Conservation (phyloP, 768 basidiomycete genomes). For the Termitomyces sp. region DNA sequence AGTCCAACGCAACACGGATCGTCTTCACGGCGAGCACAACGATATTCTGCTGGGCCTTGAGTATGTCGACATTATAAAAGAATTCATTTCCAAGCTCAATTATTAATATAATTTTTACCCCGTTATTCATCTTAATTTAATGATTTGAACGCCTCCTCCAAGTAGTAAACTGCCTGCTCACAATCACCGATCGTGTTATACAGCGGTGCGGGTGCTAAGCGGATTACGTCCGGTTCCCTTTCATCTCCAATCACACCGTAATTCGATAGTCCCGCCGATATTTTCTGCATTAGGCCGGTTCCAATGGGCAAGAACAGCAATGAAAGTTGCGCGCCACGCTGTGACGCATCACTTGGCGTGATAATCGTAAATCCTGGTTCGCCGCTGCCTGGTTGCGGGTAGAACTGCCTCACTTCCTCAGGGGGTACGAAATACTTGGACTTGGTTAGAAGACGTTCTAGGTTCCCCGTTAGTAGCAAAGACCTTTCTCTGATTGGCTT, state of each 20-base stretch:
- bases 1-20: constrained; percentile 28
- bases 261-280: constrained; percentile 54
- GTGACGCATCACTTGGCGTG: constrained; percentile 64
- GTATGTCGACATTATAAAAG: constrained; percentile 40
- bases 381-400: constrained; percentile 17
- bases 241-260: constrained; percentile 90
- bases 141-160: constrained; percentile 53
- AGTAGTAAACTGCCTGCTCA: constrained; percentile 53
- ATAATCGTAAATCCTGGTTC: constrained; percentile 80
- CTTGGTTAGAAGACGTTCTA: constrained; percentile 57
- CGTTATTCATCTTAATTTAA: not conserved
- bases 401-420: constrained; percentile 24
- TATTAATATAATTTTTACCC: not conserved
- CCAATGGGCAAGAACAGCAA: constrained; percentile 67
- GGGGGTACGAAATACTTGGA: constrained; percentile 61
- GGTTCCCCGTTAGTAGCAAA: constrained; percentile 57
- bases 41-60: constrained; percentile 35
- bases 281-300: constrained; percentile 60
- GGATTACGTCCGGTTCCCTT: constrained; percentile 86
- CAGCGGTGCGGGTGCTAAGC: constrained; percentile 79
- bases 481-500: constrained; percentile 62
- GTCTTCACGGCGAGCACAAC: constrained; percentile 48
- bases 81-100: constrained; percentile 27
- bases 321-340: constrained; percentile 85
- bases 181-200: constrained; percentile 84